A percentile compares a stretch with the other conserved stretches of the same genome.
phyloP scores from a whole-genome alignment of 2,329 filamentous ascomycete genomes.

The Chaetomium sp. region DNA sequence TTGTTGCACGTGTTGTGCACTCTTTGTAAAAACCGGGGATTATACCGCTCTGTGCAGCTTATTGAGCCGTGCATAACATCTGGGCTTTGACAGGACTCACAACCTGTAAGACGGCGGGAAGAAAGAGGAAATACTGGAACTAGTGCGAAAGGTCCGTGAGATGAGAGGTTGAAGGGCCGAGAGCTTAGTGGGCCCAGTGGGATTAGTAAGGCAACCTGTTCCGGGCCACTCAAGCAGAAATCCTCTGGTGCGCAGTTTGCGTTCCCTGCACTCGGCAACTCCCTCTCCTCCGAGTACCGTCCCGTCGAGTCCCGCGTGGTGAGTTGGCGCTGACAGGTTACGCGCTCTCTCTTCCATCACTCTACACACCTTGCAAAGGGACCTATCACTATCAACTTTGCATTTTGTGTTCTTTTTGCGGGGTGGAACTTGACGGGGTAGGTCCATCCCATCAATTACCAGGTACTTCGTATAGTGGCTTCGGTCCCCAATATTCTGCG shows the following conservation, averaged over 20 bases:
- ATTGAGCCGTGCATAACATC: background rate
- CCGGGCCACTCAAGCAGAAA: no score
- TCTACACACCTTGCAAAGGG: background rate
- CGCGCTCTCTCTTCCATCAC: background rate
- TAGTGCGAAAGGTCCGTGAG: background rate
- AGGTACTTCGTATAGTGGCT: background rate
- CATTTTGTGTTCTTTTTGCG: background rate
- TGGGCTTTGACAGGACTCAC: background rate
- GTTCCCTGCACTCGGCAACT: background rate
- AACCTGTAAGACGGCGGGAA: background rate
- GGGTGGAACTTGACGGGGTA: background rate
- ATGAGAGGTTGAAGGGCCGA: background rate
- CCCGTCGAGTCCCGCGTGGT: background rate
- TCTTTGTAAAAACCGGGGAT: background rate
- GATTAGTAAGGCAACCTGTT: no score
- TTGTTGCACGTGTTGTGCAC: background rate
- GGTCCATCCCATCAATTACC: background rate
- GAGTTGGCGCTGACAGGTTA: background rate
- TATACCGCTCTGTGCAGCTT: background rate
- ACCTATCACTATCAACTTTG: background rate
- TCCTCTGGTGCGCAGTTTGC: background rate
- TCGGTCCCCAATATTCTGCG: conserved; percentile 14
- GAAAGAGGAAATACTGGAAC: background rate
- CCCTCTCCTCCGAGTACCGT: background rate
- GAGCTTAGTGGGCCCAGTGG: background rate